Conservation (phyloP, 352 stramenopile species). For the Phytopythium helicoides region DNA sequence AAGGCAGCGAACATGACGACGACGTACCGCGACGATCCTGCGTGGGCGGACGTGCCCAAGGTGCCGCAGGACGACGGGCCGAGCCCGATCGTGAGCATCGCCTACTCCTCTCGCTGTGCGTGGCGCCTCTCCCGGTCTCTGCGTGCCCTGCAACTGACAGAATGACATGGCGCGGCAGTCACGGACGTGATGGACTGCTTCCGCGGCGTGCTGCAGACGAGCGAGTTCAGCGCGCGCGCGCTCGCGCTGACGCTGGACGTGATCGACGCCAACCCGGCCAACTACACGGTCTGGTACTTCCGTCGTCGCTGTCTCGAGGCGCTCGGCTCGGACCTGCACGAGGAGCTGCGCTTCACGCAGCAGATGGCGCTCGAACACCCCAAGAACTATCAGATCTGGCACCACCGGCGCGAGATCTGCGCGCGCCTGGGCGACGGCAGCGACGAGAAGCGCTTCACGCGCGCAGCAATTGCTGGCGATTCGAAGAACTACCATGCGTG, state of each 20-base stretch:
- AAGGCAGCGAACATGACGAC: too few relatives aligned
- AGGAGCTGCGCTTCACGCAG: conserved; percentile 73
- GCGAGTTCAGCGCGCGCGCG: conserved; percentile 91
- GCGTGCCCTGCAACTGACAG: neutral
- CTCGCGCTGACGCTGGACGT: conserved; percentile 91
- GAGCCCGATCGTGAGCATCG: conserved; percentile 73
- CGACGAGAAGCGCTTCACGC: conserved; percentile 92
- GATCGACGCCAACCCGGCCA: conserved; percentile 95
- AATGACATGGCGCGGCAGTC: conserved; percentile 30
- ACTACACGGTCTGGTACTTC: conserved; percentile 99
- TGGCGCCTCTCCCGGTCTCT: conserved; percentile 7
- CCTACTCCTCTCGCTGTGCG: conserved; percentile 71
- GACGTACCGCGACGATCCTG: conserved; percentile 62
- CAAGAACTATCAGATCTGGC: conserved; percentile 99
- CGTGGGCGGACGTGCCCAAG: conserved; percentile 79
- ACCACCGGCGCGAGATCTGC: conserved; percentile 95
- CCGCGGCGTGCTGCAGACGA: conserved; percentile 87
- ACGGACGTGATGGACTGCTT: conserved; percentile 94
- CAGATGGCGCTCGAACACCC: conserved; percentile 92
- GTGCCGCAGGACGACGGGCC: conserved; percentile 84
- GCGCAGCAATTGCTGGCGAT: conserved; percentile 92
- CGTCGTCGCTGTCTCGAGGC: conserved; percentile 87
- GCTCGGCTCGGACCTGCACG: conserved; percentile 60
- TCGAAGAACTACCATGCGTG: conserved; percentile 99
- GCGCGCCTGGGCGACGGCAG: conserved; percentile 74